phyloP scores from a whole-genome alignment of 768 basidiomycete species.

The Gloeostereum incarnatum region DNA sequence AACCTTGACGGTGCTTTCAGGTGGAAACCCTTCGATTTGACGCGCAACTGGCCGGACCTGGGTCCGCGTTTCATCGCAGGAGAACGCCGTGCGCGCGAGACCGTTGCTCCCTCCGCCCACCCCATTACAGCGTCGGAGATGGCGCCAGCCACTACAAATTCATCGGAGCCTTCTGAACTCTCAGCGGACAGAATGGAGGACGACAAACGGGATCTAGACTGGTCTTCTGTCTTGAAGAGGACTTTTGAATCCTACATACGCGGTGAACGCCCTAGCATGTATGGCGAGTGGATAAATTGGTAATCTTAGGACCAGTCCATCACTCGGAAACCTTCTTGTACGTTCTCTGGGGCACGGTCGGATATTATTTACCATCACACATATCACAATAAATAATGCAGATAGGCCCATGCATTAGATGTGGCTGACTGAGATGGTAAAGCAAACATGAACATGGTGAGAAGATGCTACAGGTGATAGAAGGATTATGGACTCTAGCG shows the following conservation, averaged over 20 bases:
- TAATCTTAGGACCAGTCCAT: slow-evolving; percentile 3
- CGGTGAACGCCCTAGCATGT: slow-evolving; percentile 87
- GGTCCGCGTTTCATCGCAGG: slow-evolving; percentile 68
- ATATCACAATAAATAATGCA: too few species aligned
- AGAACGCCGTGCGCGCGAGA: slow-evolving; percentile 61
- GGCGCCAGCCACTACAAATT: too few species aligned
- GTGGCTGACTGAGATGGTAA: too few species aligned
- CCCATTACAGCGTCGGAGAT: too few species aligned
- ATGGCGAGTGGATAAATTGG: slow-evolving; percentile 58
- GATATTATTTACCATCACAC: too few species aligned
- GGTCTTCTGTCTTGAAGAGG: slow-evolving; percentile 86
- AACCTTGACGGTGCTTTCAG: slow-evolving; percentile 25
- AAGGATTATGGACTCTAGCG: too few species aligned
- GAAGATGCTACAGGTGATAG: too few species aligned
- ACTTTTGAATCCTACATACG: slow-evolving; percentile 90
- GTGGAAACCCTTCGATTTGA: slow-evolving; percentile 91
- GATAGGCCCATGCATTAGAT: too few species aligned
- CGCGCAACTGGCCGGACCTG: slow-evolving; percentile 87
- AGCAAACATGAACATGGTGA: too few species aligned
- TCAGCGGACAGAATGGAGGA: slow-evolving; percentile 8
- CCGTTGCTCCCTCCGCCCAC: too few species aligned
- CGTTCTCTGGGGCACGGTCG: not conserved
- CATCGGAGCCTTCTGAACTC: too few species aligned
- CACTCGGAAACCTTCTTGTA: too few species aligned
- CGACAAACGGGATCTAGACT: slow-evolving; percentile 70